Evolutionary conservation across 2,329 filamentous ascomycete genomes (phyloP).

Genomic region (Septoria linicola): DNA sequence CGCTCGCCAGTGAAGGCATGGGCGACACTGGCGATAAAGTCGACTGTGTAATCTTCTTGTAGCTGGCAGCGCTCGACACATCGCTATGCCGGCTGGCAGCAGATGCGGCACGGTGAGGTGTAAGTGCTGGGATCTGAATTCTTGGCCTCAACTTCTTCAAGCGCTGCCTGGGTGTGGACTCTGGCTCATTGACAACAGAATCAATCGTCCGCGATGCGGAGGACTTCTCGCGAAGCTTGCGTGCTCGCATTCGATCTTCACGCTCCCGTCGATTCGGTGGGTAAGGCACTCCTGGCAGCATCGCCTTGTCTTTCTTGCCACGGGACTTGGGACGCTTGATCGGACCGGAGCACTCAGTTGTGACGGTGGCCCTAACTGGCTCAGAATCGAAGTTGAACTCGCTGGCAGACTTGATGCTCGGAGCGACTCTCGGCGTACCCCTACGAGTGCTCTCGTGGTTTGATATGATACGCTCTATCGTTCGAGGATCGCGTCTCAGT

Average conservation of each 20-base stretch:
- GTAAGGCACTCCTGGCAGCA: conserved; percentile 21
- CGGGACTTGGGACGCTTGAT: conserved; percentile 36
- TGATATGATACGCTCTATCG: conserved; percentile 31
- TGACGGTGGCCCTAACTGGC: conserved; percentile 32
- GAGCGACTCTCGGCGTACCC: conserved; percentile 32
- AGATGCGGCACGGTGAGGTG: conserved; percentile 32
- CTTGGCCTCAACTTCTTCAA: conserved; percentile 35
- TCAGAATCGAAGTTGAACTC: conserved; percentile 31
- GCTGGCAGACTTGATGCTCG: conserved; percentile 32
- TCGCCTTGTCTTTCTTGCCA: conserved; percentile 21
- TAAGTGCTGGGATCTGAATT: conserved; percentile 33
- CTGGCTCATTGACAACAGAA: conserved; percentile 29
- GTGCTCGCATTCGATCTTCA: conserved; percentile 35
- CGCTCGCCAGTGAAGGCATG: conserved; percentile 28
- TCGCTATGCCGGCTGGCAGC: conserved; percentile 21
- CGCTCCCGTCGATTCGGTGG: conserved; percentile 30
- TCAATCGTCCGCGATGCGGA: conserved; percentile 30
- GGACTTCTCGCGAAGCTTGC: conserved; percentile 38
- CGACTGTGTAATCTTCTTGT: conserved; percentile 33
- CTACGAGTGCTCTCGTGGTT: conserved; percentile 22
- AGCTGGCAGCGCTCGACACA: conserved; percentile 33
- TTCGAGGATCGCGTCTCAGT: conserved; percentile 29
- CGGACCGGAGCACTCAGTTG: conserved; percentile 37
- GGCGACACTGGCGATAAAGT: conserved; percentile 33
- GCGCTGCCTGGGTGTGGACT: conserved; percentile 25